Base-by-base conservation (phyloP, 441 rosid genomes). In the Manihot esculenta region DNA sequence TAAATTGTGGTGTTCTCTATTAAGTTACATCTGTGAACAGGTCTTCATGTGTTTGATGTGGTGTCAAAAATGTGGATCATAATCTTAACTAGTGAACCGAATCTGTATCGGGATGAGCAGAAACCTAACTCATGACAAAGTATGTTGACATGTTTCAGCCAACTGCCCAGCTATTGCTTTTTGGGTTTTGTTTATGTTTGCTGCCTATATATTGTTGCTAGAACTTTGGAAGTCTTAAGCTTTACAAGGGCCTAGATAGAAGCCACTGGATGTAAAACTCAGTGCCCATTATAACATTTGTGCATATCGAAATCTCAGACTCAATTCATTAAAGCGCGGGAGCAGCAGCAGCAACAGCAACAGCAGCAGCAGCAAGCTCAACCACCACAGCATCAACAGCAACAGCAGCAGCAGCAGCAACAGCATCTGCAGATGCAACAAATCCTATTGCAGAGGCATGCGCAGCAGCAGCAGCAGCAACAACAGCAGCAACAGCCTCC, bases 311-410 rank as follows among this genome's bases (percentile, higher is more conserved):
- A 77, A 74, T 77, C 71, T 75, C 75, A 91, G 97, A 93, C 94
- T 44, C 97, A 93, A 61, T 75, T 89, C 84, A 82, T 84, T 49
- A 93, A 91, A 79, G 90, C 91, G 53, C 84, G 89, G 21, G 97
- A 93, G 24, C 83, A 78, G 18, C 92, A 86, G 66, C 88, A 83
- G n/a, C 35, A n/a, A n/a, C n/a, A n/a, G n/a, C 91, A 87, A 0
- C 87, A 83, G 7, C 82, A 82, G 71, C 89, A 88, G 35, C 85
- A 81, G 35, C 88, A 88, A 71, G 87, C 85, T 55, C 87, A 86
- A 8, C 91, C 88, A 6, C 85, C 75, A 24, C 88, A 83, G n/a
- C 87, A 87, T 10, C 86, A 80, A 62, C 91, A 85, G 10, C 89
- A 82, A 3, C 89, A 78, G n/a, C 90, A 88, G 0, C 94, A 30